Base-by-base conservation (phyloP, 2,329 filamentous ascomycete genomes). In the Fusarium dimerum region DNA sequence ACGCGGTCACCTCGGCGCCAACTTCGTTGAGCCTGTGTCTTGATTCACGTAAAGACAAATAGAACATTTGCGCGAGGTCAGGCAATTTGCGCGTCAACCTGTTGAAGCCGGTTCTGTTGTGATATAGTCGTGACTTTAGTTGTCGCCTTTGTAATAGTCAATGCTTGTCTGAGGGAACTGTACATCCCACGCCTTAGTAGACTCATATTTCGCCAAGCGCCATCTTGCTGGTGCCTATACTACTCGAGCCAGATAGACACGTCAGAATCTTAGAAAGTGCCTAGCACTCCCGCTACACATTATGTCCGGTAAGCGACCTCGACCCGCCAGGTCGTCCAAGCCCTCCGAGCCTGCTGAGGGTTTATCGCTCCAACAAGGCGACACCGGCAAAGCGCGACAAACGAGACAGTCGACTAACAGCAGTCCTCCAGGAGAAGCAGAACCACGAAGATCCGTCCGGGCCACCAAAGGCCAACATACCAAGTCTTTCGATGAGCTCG, bases 381-480 rank as follows among this genome's bases (percentile, higher is more conserved):
- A 40, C 13, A 9, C 9, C 17, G 13, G 50, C 48, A 48, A 51
- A 42, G 39, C 51, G 45, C 52, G 52, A 51, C 45, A 39, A 52
- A 40, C 30, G 38, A 43, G 34, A 57, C 45, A 49, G 44, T 45
- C 50, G 45, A 59, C 63, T 66, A 62, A 66, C 56, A 55, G 11
- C 51, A 51, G 45, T 50, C 48, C 32, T 44, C 50, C 63, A 73
- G 71, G 71, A 69, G 80, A 85, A 73, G 72, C 76, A 52, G 93
- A 97, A 82, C 90, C 92, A 53, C 88, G 94, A 71, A 90, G 94
- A 69, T 99, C 94, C 41, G 92, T 94, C 60, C 89, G 94, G 67
- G 92, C 93, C 66, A 99, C 94, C 59, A 99, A 99, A 71, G 94
- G 94, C 69, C 92, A 97, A 66, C 92, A 97, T 73, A 88, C 86